Evolutionary conservation across 352 stramenopile genomes (phyloP), one percentile per base, ranked within the genome.

Genomic region (Phytopythium mirpurense): DNA sequence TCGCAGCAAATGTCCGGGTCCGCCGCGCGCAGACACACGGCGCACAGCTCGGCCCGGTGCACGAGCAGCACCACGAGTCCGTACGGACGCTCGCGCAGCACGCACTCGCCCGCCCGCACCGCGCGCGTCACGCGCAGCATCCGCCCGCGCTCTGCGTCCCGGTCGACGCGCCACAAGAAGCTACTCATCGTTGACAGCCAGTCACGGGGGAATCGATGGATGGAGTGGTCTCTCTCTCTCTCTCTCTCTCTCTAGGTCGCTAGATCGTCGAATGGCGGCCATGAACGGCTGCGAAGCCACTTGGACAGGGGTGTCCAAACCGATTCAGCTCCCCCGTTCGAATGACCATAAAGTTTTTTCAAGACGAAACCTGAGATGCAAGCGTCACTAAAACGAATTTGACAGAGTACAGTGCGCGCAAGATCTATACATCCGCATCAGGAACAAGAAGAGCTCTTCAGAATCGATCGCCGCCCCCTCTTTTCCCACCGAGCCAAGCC

Each of bases 1-100:
- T 82, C 71, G 50, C 71, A 82, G 63, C 66, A 77, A 41, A 77
- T 49, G 50, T 82, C 71, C 24, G 71, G 63, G 41, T 78, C 71
- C 12, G 68, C 68, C 27, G 54, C 46, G 16, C 54, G 51, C 9
- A 74, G 60, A 59, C 71, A 82, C 46, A 74, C 65, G 10, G 68
- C 65, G 50, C 71, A 78, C 27, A 82, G 63, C 36, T n/a, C 35
- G 23, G 51, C 35, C 26, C 63, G 68, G 42, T 65, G 55, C 19
- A 14, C 47, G 8, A 58, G 60, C 10, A 82, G 49, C 56, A 76
- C 68, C 24, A 78, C 63, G 29, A 68, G 63, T 21, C 56, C 68
- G 37, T 72, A 82, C 18, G 63, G 54, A 15, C 59, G 49, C 29
- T 82, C 68, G 1, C 55, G 21, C 31, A 78, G 51, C 12, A 82